phyloP scores from a whole-genome alignment of 2,329 filamentous ascomycete genomes.

The Cladophialophora exuberans region DNA sequence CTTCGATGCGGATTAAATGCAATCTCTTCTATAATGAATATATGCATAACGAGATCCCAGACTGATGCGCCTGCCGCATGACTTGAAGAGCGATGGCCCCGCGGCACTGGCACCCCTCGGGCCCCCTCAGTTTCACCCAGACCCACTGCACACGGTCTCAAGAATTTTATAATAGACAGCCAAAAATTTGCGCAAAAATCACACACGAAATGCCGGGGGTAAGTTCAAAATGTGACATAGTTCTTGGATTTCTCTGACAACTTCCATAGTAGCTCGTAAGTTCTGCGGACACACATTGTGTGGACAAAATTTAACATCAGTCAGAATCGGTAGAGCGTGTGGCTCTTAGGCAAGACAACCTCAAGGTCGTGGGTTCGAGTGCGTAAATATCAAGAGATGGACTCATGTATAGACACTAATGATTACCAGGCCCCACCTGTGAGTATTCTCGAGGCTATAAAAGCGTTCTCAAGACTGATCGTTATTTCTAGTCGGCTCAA shows the following conservation, averaged over 20 bases:
- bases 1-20: too few relatives aligned
- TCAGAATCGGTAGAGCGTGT: constrained; percentile 7
- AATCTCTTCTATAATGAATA: too few relatives aligned
- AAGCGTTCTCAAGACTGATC: background rate
- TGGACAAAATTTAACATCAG: too few relatives aligned
- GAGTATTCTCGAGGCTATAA: background rate
- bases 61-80: too few relatives aligned
- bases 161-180: background rate
- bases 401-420: background rate
- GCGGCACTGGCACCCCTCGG: too few relatives aligned
- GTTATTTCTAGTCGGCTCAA: background rate
- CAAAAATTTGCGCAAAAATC: background rate
- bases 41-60: too few relatives aligned
- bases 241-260: background rate
- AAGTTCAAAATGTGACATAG: background rate
- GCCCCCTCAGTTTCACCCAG: too few relatives aligned
- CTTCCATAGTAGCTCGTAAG: too few relatives aligned
- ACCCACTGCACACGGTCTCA: background rate
- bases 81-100: too few relatives aligned
- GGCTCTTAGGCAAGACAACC: constrained; percentile 3
- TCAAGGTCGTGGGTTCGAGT: constrained; percentile 8
- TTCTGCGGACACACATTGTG: too few relatives aligned
- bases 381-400: background rate
- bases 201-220: constrained; percentile 1
- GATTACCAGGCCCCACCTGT: background rate